Conservation (phyloP, 2,329 filamentous ascomycete species). For the Eutypella sp. region DNA sequence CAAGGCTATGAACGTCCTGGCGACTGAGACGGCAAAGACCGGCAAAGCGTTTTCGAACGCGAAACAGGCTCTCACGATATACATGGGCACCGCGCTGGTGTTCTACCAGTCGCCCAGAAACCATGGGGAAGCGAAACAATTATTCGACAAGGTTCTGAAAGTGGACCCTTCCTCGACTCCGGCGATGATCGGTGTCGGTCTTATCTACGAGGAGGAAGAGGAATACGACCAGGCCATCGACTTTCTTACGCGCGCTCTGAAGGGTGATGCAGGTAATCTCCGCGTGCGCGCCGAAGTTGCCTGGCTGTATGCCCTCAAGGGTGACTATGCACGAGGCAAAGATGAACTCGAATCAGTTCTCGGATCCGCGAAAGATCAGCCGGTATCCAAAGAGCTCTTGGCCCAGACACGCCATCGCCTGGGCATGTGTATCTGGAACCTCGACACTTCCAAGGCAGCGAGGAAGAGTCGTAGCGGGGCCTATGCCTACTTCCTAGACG, state of each 20-base stretch:
- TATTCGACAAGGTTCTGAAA: conserved; percentile 78
- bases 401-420: conserved; percentile 84
- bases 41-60: conserved; percentile 66
- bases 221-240: conserved; percentile 77
- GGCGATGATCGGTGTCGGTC: conserved; percentile 81
- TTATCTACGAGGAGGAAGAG: conserved; percentile 91
- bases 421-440: conserved; percentile 80
- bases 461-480: conserved; percentile 77
- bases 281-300: conserved; percentile 81
- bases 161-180: conserved; percentile 71
- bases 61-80: conserved; percentile 68
- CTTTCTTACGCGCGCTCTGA: conserved; percentile 71
- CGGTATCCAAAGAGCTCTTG: conserved; percentile 63
- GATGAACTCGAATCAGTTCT: conserved; percentile 65
- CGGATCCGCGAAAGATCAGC: conserved; percentile 53
- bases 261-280: conserved; percentile 68
- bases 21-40: conserved; percentile 57
- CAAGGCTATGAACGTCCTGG: conserved; percentile 61
- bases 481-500: conserved; percentile 76
- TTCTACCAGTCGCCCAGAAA: conserved; percentile 86
- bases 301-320: conserved; percentile 84
- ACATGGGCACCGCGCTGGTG: conserved; percentile 81
- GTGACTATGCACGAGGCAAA: conserved; percentile 65
- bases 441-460: conserved; percentile 67
- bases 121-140: conserved; percentile 78